These are phyloP conservation scores for Aegilops tauschii DNA, from an alignment of 176 grass and related monocot species.

Conservation along the genomic window DNA sequence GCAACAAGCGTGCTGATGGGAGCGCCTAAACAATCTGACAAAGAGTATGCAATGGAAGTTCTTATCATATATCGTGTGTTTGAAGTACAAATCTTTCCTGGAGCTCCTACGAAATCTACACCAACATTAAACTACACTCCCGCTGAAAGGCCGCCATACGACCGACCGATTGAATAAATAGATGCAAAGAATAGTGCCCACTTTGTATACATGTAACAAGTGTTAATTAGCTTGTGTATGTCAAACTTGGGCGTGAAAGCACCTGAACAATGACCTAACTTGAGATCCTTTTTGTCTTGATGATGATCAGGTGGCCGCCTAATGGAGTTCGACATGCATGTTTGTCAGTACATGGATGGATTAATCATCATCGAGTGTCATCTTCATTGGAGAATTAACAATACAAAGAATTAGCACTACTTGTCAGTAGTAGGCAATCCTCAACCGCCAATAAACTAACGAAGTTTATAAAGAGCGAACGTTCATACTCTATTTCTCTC, in stretches of 20 bases:
- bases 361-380: slow-evolving; percentile 31
- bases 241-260: slow-evolving; percentile 32
- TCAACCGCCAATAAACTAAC: slow-evolving; percentile 19
- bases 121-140: slow-evolving; percentile 38
- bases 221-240: background rate
- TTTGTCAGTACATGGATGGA: background rate
- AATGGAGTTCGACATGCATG: slow-evolving; percentile 44
- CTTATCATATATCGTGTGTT: too few relatives aligned
- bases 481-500: too few relatives aligned
- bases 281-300: slow-evolving; percentile 39
- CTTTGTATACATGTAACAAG: background rate
- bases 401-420: slow-evolving; percentile 47
- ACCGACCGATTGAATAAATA: background rate
- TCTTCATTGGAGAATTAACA: slow-evolving; percentile 35
- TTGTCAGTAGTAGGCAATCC: slow-evolving; percentile 31
- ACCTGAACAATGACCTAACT: slow-evolving; percentile 62
- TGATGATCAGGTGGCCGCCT: slow-evolving; percentile 4
- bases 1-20: background rate
- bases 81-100: too few relatives aligned
- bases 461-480: too few relatives aligned
- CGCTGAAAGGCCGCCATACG: background rate
- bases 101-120: slow-evolving; percentile 22
- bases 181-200: background rate
- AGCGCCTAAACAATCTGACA: background rate
- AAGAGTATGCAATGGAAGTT: background rate